These are phyloP conservation scores for Naegleria lovaniensis DNA, from an alignment of 208 protist species.

Conservation along the genomic window DNA sequence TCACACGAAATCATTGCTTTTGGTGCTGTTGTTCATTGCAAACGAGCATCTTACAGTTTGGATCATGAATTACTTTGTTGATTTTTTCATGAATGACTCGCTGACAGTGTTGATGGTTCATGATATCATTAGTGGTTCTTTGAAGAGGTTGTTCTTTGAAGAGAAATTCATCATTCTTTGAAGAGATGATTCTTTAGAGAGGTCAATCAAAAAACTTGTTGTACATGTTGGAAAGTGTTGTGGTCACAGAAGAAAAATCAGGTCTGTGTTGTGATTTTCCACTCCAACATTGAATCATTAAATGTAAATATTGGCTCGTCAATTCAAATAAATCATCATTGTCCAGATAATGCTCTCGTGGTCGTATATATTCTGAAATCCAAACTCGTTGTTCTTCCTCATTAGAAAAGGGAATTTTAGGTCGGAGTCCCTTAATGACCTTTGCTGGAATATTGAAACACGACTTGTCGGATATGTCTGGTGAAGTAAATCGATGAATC, in stretches of 20 bases:
- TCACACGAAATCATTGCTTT: too few species aligned
- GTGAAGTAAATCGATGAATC: neutral
- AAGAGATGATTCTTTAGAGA: too few species aligned
- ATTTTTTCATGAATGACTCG: too few species aligned
- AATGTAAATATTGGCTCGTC: neutral
- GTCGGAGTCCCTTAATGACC: neutral
- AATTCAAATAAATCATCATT: neutral
- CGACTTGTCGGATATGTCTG: neutral
- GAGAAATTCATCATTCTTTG: too few species aligned
- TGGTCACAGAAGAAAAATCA: neutral
- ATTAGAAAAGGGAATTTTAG: neutral
- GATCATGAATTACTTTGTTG: too few species aligned
- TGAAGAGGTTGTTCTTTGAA: too few species aligned
- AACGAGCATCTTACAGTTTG: too few species aligned
- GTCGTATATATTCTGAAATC: neutral
- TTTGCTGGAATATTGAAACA: neutral
- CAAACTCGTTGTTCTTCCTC: neutral
- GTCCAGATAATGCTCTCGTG: neutral
- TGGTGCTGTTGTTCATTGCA: too few species aligned
- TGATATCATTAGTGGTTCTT: too few species aligned
- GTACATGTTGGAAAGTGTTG: neutral
- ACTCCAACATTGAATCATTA: neutral
- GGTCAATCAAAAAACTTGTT: neutral
- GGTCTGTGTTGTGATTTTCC: neutral
- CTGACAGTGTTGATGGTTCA: too few species aligned